Conservation (phyloP, 768 basidiomycete genomes). For the Mycena amicta region DNA sequence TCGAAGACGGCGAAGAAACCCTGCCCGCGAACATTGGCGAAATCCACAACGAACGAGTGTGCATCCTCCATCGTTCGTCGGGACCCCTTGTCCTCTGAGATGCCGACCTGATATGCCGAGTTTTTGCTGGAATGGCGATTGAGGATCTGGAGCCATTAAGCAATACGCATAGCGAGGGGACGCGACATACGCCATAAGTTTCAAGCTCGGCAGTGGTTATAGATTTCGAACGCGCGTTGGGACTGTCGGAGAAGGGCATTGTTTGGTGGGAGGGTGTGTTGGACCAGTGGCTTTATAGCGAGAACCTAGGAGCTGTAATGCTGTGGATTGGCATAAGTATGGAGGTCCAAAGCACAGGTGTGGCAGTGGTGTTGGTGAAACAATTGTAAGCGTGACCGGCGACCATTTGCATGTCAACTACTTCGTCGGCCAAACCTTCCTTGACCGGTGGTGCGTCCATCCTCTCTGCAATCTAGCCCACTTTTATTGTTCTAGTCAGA, state of each 20-base stretch:
- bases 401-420: not conserved
- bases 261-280: not conserved
- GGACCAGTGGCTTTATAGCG: not conserved
- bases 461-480: not conserved
- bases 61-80: slow-evolving; percentile 97
- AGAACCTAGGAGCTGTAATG: not conserved
- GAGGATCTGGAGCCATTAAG: slow-evolving; percentile 50
- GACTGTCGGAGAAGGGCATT: slow-evolving; percentile 44
- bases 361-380: too few relatives aligned
- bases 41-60: slow-evolving; percentile 95
- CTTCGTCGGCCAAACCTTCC: not conserved
- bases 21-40: slow-evolving; percentile 87
- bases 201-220: slow-evolving; percentile 79
- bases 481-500: slow-evolving; percentile 49
- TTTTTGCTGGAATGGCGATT: slow-evolving; percentile 76
- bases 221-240: slow-evolving; percentile 80
- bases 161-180: not conserved
- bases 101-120: slow-evolving; percentile 67
- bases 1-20: slow-evolving; percentile 99
- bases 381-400: not conserved
- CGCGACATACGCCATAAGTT: slow-evolving; percentile 68
- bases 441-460: not conserved
- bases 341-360: not conserved
- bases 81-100: slow-evolving; percentile 85
- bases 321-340: not conserved